Percentiles rank a stretch among this genome's conserved stretches.
Conservation (phyloP, 306 rosid species). For the Cicer arietinum region DNA sequence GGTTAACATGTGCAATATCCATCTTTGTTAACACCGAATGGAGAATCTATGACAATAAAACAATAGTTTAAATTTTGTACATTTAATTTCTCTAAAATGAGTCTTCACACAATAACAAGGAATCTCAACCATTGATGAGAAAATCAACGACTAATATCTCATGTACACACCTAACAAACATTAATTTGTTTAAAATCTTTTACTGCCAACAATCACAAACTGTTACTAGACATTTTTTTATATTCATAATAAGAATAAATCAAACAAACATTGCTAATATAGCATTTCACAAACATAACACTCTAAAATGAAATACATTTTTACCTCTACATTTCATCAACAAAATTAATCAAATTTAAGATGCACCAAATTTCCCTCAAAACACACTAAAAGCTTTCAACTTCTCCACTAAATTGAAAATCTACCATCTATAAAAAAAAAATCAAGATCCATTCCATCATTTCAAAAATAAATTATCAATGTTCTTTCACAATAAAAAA, state of each 20-base stretch:
- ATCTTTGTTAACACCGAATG: neutral
- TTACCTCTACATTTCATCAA: neutral
- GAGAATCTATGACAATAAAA: neutral
- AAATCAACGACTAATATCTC: neutral
- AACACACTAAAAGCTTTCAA: neutral
- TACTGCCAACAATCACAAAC: neutral
- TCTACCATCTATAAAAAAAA: neutral
- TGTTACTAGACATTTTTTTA: neutral
- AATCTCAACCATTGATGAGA: neutral
- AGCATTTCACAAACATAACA: neutral
- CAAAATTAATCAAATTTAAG: neutral
- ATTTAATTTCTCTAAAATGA: conserved; percentile 2
- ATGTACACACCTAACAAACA: neutral
- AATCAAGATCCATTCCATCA: no score
- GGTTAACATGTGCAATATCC: neutral
- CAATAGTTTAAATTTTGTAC: neutral
- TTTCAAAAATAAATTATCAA: no score
- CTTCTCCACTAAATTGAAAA: neutral
- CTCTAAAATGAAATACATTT: neutral
- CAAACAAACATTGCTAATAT: neutral
- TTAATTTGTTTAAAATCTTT: neutral
- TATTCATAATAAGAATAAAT: neutral
- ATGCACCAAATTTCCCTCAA: neutral
- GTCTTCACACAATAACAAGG: neutral
- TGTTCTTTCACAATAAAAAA: no score